A percentile compares a stretch with the other conserved stretches of the same genome.
Evolutionary conservation across 2,329 filamentous ascomycete species (phyloP).

Genomic region (Neofusicoccum parvum): DNA sequence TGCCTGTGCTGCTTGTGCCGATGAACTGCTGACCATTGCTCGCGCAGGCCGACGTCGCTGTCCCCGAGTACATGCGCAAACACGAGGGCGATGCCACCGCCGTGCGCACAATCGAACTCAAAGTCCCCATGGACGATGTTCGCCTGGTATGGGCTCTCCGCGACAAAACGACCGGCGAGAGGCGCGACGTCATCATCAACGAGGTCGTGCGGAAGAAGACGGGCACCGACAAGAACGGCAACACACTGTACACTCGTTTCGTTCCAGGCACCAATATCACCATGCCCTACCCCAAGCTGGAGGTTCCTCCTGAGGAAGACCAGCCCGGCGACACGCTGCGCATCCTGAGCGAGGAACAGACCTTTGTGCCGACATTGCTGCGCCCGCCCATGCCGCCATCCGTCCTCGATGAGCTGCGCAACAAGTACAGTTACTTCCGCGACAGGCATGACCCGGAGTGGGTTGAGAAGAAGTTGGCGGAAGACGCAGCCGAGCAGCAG

Average conservation of each 20-base stretch:
- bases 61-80: conserved; percentile 45
- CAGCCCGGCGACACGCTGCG: conserved; percentile 71
- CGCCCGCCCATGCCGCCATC: conserved; percentile 73
- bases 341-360: conserved; percentile 71
- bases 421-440: conserved; percentile 79
- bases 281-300: conserved; percentile 12
- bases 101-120: conserved; percentile 53
- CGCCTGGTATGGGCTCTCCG: conserved; percentile 79
- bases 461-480: conserved; percentile 63
- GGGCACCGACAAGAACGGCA: conserved; percentile 27
- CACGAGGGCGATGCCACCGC: conserved; percentile 43
- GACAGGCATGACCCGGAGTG: conserved; percentile 78
- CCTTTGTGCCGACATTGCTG: conserved; percentile 77
- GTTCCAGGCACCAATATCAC: conserved; percentile 36
- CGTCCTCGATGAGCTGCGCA: conserved; percentile 84
- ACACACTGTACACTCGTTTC: conserved; percentile 38
- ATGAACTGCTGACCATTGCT: neutral
- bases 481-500: conserved; percentile 55
- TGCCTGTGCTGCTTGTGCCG: neutral
- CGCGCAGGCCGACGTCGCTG: conserved; percentile 43
- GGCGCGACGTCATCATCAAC: conserved; percentile 59
- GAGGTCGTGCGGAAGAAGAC: conserved; percentile 27
- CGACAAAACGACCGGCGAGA: conserved; percentile 64
- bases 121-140: conserved; percentile 70
- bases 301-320: conserved; percentile 53